Percentiles rank a stretch among this genome's conserved stretches.
These are phyloP conservation scores for Glycine tomentella DNA, from an alignment of 306 rosid species.

Conservation along the genomic window DNA sequence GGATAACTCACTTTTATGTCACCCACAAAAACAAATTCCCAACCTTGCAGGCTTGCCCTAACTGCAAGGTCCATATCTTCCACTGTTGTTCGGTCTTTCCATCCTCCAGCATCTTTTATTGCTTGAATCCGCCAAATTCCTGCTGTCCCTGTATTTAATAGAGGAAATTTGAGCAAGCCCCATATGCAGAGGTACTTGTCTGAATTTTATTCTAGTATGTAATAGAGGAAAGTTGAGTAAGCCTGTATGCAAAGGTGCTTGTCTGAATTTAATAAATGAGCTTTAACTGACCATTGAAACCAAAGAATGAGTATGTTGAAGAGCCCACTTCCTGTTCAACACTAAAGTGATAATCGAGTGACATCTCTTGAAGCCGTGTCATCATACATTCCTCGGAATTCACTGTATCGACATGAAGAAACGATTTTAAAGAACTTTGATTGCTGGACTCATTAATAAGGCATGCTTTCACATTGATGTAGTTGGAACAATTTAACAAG, in stretches of 20 bases:
- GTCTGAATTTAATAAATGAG: not conserved
- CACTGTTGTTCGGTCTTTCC: constrained; percentile 69
- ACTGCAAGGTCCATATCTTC: constrained; percentile 74
- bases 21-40: constrained; percentile 65
- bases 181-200: not conserved
- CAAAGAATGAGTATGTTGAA: constrained; percentile 67
- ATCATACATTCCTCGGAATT: constrained; percentile 66
- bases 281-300: constrained; percentile 60
- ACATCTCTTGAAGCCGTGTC: constrained; percentile 69
- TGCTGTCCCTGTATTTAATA: constrained; percentile 59
- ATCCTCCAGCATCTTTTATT: constrained; percentile 68
- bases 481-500: constrained; percentile 24
- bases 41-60: constrained; percentile 66
- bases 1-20: constrained; percentile 56
- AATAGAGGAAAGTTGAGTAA: constrained; percentile 29
- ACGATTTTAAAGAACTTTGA: constrained; percentile 18
- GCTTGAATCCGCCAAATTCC: constrained; percentile 64
- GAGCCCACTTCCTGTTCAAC: constrained; percentile 75
- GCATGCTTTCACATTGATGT: constrained; percentile 42
- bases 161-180: constrained; percentile 28
- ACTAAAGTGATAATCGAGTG: constrained; percentile 65
- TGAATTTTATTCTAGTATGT: not conserved
- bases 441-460: constrained; percentile 18
- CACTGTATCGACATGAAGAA: constrained; percentile 49
- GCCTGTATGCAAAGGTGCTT: not conserved